phyloP scores from a whole-genome alignment of 495 filamentous ascomycete genomes.

The Daldinia loculata region DNA sequence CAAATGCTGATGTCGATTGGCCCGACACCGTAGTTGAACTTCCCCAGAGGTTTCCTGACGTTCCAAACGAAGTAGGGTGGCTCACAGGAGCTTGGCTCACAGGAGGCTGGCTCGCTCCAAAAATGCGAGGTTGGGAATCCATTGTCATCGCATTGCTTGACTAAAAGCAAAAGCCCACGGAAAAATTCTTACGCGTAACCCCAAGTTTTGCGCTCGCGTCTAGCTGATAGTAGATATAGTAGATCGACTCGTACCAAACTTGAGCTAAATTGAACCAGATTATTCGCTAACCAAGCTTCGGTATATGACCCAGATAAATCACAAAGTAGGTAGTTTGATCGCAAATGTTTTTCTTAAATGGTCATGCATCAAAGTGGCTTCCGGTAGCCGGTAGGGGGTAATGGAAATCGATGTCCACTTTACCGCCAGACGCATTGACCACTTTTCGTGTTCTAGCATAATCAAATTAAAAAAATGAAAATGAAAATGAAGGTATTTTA shows the following conservation, averaged over 20 bases:
- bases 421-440: constrained; percentile 36
- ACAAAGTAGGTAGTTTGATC: constrained; percentile 5
- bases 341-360: constrained; percentile 14
- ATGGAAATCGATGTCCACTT: constrained; percentile 19
- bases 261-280: background rate
- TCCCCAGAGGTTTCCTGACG: background rate
- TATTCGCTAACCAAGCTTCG: background rate
- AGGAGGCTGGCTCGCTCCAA: background rate
- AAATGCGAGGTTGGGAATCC: constrained; percentile 13
- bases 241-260: background rate
- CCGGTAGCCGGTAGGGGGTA: constrained; percentile 19
- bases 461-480: constrained; percentile 2
- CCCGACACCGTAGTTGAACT: background rate
- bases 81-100: background rate
- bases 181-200: background rate
- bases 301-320: constrained; percentile 3
- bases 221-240: constrained; percentile 7
- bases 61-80: background rate
- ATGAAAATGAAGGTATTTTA: constrained; percentile 2
- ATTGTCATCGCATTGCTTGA: constrained; percentile 13
- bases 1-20: background rate
- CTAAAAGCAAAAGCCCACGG: background rate
- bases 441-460: constrained; percentile 8
- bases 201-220: constrained; percentile 1
- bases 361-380: constrained; percentile 3